phyloP scores from a whole-genome alignment of 176 grass and related monocot species.

The Leersia perrieri region DNA sequence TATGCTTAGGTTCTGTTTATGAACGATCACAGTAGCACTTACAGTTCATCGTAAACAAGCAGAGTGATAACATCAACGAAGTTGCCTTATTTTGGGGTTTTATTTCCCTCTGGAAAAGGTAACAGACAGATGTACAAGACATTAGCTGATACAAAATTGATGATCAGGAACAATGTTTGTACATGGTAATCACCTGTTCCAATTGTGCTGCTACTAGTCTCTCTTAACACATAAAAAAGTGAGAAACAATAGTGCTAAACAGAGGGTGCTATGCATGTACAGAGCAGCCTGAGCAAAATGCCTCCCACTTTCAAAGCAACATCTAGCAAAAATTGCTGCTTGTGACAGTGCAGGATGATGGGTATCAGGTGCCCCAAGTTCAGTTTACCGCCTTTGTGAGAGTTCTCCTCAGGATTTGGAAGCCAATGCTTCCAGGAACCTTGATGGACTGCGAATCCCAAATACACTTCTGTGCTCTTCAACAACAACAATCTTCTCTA shows the following conservation, averaged over 20 bases:
- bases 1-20: not conserved
- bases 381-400: not conserved
- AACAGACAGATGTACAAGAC: no score
- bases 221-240: not conserved
- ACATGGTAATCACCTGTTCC: not conserved
- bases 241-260: not conserved
- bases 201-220: not conserved
- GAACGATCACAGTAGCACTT: not conserved
- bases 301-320: not conserved
- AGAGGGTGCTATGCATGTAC: not conserved
- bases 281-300: not conserved
- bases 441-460: not conserved
- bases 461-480: not conserved
- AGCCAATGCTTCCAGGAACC: not conserved
- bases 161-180: not conserved
- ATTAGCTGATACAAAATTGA: not conserved
- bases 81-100: not conserved
- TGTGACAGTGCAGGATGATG: not conserved
- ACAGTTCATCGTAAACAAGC: not conserved
- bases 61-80: not conserved
- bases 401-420: not conserved
- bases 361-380: not conserved
- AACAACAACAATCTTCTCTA: not conserved
- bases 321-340: not conserved
- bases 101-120: not conserved